Base-by-base conservation (phyloP, 2,329 filamentous ascomycete species). In the Verticillium tricorpus region DNA sequence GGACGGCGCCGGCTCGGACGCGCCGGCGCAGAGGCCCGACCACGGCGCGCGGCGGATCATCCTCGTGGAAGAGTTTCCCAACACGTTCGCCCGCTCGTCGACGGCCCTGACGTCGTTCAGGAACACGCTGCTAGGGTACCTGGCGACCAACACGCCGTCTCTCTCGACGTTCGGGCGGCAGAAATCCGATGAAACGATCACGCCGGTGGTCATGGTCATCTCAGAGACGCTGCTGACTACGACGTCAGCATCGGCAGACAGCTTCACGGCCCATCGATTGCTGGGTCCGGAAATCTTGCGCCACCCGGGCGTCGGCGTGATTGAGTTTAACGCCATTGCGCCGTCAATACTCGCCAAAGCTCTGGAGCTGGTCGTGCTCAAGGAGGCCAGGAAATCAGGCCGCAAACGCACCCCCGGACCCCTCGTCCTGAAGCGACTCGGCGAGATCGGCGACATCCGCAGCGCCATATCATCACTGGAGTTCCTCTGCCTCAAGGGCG, bases 251-350 rank as follows among this genome's bases (percentile, higher is more conserved):
- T 88, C 90, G 11, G 88, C 92, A 14, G 93, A 98, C 71, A 97
- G 91, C 74, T 93, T 98, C 69, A 99, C 95, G 1, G 92, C 92
- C 0, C 92, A 98, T 77, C 87, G 93, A 28, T 78, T 99, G 19
- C 85, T 99, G 3, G 95, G 96, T 0, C 89, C 93, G 0, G 91
- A 95, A 66, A 90, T 99, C 54, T 82, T 92, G 15, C 87, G 89
- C 52, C 93, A 98, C 74, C 89, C 91, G 0, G 88, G 89, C 15
- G 88, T 92, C 2, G 87, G 85, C 9, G 81, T 91, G 5, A 92
- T 99, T 66, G 93, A 97, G 66, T 99, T 98, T 77, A 99, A 99
- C 69, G 85, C 90, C 14, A 89, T 99, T 64, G 95, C 95, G 0
- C 89, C 92, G 0, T 95, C 94, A 0, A 85, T 94, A 52, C 84